These are phyloP conservation scores for Seiridium unicorne DNA, from an alignment of 2,329 filamentous ascomycete genomes.

Conservation along the genomic window DNA sequence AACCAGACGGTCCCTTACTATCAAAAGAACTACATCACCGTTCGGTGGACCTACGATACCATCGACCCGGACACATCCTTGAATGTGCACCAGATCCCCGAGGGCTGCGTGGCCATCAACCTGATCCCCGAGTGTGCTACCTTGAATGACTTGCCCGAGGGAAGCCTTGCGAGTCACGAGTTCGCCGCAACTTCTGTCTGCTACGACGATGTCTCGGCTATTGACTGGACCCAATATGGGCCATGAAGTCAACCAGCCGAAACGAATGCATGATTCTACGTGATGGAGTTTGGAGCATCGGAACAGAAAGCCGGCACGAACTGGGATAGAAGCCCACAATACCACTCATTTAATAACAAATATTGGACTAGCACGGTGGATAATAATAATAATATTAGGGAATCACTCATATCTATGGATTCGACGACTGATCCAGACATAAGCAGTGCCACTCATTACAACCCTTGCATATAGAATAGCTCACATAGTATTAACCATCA, in stretches of 20 bases:
- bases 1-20: constrained; percentile 41
- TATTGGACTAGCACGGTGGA: no score
- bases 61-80: constrained; percentile 13
- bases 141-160: constrained; percentile 33
- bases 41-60: constrained; percentile 34
- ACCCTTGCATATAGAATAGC: no score
- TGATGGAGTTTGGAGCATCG: no score
- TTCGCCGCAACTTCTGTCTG: constrained; percentile 36
- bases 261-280: no score
- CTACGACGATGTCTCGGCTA: constrained; percentile 36
- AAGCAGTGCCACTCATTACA: no score
- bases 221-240: constrained; percentile 34
- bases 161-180: constrained; percentile 36
- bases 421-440: no score
- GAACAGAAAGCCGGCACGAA: no score
- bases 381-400: no score
- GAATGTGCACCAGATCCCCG: constrained; percentile 26
- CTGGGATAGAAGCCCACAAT: no score
- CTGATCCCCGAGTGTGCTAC: constrained; percentile 42
- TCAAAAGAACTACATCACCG: constrained; percentile 31
- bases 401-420: no score
- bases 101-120: constrained; percentile 39
- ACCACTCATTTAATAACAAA: no score
- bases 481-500: no score
- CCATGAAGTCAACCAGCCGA: constrained; percentile 4